Percentiles rank a stretch among this genome's conserved stretches.
Conservation (phyloP, 768 basidiomycete species). For the Suillus variegatus region DNA sequence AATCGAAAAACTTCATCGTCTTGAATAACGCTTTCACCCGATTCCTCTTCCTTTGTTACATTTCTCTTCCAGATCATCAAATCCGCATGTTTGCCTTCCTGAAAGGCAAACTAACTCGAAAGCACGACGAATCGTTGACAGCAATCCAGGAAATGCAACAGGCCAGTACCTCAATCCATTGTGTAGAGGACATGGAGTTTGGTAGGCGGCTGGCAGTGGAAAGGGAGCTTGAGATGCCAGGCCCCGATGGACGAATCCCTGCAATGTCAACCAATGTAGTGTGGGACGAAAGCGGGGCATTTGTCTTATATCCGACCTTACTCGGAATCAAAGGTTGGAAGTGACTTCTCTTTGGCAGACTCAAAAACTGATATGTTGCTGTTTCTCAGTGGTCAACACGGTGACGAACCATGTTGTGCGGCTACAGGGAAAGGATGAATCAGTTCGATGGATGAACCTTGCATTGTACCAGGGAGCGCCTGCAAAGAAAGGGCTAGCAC, state of each 20-base stretch:
- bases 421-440: slow-evolving; percentile 92
- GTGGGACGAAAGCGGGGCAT: slow-evolving; percentile 99
- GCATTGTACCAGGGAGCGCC: slow-evolving; percentile 93
- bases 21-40: slow-evolving; percentile 88
- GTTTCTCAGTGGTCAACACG: slow-evolving; percentile 79
- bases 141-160: slow-evolving; percentile 99
- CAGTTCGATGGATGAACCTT: slow-evolving; percentile 85
- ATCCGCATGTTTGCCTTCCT: slow-evolving; percentile 93
- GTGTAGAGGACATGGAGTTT: slow-evolving; percentile 99
- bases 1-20: slow-evolving; percentile 79
- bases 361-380: slow-evolving; percentile 1
- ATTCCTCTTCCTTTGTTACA: slow-evolving; percentile 86
- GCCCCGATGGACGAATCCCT: slow-evolving; percentile 68
- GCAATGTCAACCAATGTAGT: slow-evolving; percentile 85
- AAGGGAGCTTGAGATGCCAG: slow-evolving; percentile 84
- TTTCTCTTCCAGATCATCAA: slow-evolving; percentile 92
- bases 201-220: slow-evolving; percentile 94
- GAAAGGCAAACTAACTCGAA: slow-evolving; percentile 83
- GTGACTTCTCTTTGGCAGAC: background rate
- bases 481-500: slow-evolving; percentile 76
- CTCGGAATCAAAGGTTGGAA: slow-evolving; percentile 89
- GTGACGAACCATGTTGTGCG: slow-evolving; percentile 91
- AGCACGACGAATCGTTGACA: slow-evolving; percentile 91
- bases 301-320: slow-evolving; percentile 90
- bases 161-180: slow-evolving; percentile 89